Base-by-base conservation (phyloP, 2,329 filamentous ascomycete species). In the Epichloe brachyelytri region DNA sequence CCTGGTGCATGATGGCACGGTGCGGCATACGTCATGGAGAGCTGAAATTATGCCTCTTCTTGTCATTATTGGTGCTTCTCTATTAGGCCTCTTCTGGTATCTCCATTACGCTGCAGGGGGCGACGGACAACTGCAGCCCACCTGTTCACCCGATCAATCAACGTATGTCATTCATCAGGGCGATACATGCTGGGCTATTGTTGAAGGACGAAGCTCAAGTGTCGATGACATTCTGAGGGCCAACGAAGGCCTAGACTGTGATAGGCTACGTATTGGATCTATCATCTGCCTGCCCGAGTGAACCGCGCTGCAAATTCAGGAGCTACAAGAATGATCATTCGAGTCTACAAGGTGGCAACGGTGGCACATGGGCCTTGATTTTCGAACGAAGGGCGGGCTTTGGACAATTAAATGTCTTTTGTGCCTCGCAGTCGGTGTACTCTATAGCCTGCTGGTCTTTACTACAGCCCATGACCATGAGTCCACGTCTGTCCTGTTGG, bases 171-270 rank as follows among this genome's bases (percentile, higher is more conserved):
- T 80, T 43, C 56, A 65, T 47, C 49, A 63, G 7, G 75, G 72
- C 5, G 74, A 80, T 54, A 76, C 73, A 7, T 79, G 77, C 60
- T 79, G 74, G 75, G 69, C 60, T 5, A 70, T 80, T 59, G 73
- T 71, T 1, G 57, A 77, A 51, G 60, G 56, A 34, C 60, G 66
- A 52, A 65, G 65, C n/a, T 53, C 74, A 51, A 64, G 62, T 41
- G 64, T 79, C 20, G 71, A 75, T 14, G 68, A 69, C 19, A 58
- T 80, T 33, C n/a, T 73, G 53, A 60, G 59, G 22, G 58, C 68
- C 38, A 80, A 80, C 51, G 46, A 62, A 19, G 66, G 63, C 1
- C 57, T 80, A 11, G 63, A 76, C 50, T 80, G 78, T 57, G 69
- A 74, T 22, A 62, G 58, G 40, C 58, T 80, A 51, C 48, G 41